Conservation (phyloP, 768 basidiomycete species). For the Mycena amicta region DNA sequence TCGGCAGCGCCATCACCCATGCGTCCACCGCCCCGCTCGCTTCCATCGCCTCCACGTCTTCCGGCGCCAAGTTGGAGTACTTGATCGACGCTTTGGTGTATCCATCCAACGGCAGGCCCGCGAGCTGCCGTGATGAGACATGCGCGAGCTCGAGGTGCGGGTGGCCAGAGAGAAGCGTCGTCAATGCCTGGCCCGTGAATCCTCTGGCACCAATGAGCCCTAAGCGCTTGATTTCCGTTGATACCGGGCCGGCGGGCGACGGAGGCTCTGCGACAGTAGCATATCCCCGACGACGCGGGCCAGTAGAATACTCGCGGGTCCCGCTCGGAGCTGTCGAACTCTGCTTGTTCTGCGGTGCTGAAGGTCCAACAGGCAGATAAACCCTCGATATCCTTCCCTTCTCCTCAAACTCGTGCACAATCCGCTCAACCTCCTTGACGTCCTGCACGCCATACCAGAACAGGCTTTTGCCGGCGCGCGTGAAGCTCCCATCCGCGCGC, state of each 20-base stretch:
- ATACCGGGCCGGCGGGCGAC: conserved; percentile 32
- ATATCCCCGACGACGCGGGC: conserved; percentile 74
- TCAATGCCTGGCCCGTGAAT: conserved; percentile 92
- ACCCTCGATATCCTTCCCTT: conserved; percentile 85
- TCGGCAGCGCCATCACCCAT: conserved; percentile 99
- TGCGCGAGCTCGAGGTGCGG: conserved; percentile 90
- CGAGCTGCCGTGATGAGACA: conserved; percentile 94
- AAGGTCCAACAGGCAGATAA: conserved; percentile 86
- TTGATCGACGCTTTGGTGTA: conserved; percentile 76
- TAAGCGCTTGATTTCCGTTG: conserved; percentile 81
- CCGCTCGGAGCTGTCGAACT: conserved; percentile 37
- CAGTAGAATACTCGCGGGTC: conserved; percentile 60
- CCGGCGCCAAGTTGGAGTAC: conserved; percentile 79
- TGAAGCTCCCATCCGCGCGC: conserved; percentile 96
- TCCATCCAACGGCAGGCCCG: conserved; percentile 73
- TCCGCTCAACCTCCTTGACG: conserved; percentile 86
- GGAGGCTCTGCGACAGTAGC: conserved; percentile 59
- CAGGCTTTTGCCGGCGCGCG: conserved; percentile 86
- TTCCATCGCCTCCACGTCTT: conserved; percentile 88
- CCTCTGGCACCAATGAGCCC: conserved; percentile 95
- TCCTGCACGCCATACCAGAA: conserved; percentile 99
- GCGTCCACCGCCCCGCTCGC: conserved; percentile 89
- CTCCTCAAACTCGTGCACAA: conserved; percentile 73
- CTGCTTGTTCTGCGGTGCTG: conserved; percentile 57
- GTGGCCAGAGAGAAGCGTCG: conserved; percentile 83